Conservation (phyloP, 306 rosid genomes). For the Medicago arabica region DNA sequence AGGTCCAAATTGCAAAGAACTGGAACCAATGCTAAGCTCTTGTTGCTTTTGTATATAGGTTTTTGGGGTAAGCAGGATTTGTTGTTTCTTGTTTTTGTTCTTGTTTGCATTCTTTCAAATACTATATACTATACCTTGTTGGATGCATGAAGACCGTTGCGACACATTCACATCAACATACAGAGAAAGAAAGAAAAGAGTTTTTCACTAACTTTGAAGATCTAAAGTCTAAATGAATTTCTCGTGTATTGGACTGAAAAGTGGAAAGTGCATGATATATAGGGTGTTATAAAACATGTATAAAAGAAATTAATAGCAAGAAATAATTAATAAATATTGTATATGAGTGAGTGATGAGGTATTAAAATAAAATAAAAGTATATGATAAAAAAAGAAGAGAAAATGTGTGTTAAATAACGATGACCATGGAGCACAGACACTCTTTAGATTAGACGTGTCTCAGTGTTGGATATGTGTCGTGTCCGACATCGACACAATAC, state of each 20-base stretch:
- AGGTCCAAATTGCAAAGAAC: conserved; percentile 70
- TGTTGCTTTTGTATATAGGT: conserved; percentile 53
- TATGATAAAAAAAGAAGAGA: no score
- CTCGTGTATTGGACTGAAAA: neutral
- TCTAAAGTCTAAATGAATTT: neutral
- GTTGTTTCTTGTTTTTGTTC: conserved; percentile 69
- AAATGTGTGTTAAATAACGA: no score
- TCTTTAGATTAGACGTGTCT: no score
- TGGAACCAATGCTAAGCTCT: conserved; percentile 70
- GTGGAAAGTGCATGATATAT: no score
- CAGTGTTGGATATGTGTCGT: no score
- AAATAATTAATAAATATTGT: no score
- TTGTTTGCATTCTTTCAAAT: conserved; percentile 54
- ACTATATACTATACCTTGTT: neutral
- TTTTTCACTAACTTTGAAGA: neutral
- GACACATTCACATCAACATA: conserved; percentile 22
- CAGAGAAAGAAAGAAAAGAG: neutral
- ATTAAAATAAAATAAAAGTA: no score
- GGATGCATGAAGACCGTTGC: conserved; percentile 54
- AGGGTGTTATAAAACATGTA: no score
- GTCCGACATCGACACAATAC: no score
- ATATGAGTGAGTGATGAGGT: no score
- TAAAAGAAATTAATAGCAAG: no score
- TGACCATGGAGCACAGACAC: no score
- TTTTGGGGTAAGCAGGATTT: conserved; percentile 59